A percentile compares a stretch with the other conserved stretches of the same genome.
Evolutionary conservation across 169 alveolate species (phyloP).

Genomic region (Cryptosporidium felis): DNA sequence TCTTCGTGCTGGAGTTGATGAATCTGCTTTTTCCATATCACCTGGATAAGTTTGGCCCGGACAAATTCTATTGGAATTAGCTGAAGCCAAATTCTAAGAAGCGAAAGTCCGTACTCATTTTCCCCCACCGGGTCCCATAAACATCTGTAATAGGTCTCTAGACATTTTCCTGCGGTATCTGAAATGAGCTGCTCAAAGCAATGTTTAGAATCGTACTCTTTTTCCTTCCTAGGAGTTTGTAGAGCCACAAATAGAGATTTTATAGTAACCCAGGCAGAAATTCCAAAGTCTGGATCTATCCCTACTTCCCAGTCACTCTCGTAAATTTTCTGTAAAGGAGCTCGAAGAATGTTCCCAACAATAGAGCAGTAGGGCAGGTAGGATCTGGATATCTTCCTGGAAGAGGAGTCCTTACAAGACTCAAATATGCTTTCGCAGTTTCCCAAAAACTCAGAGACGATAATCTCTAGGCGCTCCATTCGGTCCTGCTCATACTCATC

Average conservation of each 20-base stretch:
- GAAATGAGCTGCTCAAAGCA: slow-evolving; percentile 4
- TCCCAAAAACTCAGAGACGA: not conserved
- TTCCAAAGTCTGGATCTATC: slow-evolving; percentile 24
- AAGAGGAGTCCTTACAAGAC: not conserved
- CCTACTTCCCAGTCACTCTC: not conserved
- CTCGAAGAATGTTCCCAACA: not conserved
- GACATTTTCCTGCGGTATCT: not conserved
- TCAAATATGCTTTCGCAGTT: not conserved
- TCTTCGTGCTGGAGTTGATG: slow-evolving; percentile 19
- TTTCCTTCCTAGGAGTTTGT: slow-evolving; percentile 5
- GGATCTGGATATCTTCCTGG: slow-evolving; percentile 6
- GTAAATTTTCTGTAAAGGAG: not conserved
- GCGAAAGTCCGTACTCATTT: slow-evolving; percentile 31
- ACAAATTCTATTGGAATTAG: slow-evolving; percentile 27
- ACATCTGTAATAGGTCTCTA: slow-evolving; percentile 17
- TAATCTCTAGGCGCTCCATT: not conserved
- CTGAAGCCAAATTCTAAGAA: slow-evolving; percentile 12
- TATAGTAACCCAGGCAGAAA: slow-evolving; percentile 11
- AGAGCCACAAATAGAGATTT: not conserved
- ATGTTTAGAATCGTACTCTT: slow-evolving; percentile 8
- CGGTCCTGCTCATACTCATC: not conserved
- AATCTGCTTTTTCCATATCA: slow-evolving; percentile 31
- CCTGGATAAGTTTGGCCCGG: not conserved
- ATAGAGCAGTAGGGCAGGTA: slow-evolving; percentile 39
- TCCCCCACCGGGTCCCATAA: slow-evolving; percentile 53